Evolutionary conservation across 2,329 filamentous ascomycete species (phyloP).

Genomic region (Calonectria montana): DNA sequence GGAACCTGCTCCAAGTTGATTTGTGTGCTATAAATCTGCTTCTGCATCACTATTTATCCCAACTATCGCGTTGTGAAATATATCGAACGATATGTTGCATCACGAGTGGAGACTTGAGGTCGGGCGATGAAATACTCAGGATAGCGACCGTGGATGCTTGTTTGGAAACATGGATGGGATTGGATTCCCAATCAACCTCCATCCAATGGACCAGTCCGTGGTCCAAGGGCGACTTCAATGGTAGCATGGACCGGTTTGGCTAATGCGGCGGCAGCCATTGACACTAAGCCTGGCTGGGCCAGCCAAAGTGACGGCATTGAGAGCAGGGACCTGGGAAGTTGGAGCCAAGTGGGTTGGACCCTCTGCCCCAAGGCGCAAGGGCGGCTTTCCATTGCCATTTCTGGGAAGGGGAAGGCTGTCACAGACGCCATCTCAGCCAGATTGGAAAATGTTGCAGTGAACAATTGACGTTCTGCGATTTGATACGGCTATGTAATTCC

Average conservation of each 20-base stretch:
- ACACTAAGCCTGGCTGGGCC: slow-evolving; percentile 22
- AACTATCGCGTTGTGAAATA: neutral
- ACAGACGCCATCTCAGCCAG: neutral
- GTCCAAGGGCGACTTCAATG: neutral
- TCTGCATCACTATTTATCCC: neutral
- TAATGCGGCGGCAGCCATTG: slow-evolving; percentile 25
- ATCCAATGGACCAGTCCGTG: slow-evolving; percentile 2
- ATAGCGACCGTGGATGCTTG: neutral
- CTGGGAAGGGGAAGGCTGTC: neutral
- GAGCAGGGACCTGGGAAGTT: slow-evolving; percentile 15
- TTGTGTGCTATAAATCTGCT: neutral
- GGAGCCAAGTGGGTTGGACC: slow-evolving; percentile 19
- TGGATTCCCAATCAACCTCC: slow-evolving; percentile 9
- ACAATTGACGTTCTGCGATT: neutral
- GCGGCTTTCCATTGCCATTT: neutral
- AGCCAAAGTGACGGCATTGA: slow-evolving; percentile 25
- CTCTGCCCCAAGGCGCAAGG: slow-evolving; percentile 13
- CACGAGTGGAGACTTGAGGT: neutral
- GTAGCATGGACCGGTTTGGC: slow-evolving; percentile 5
- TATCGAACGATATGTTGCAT: neutral
- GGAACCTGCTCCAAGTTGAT: neutral
- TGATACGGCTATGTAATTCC: neutral
- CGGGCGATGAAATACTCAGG: neutral
- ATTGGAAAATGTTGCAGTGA: neutral
- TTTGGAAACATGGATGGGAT: slow-evolving; percentile 4